These are phyloP conservation scores for Prosopis cineraria DNA, from an alignment of 306 rosid species.

Conservation along the genomic window DNA sequence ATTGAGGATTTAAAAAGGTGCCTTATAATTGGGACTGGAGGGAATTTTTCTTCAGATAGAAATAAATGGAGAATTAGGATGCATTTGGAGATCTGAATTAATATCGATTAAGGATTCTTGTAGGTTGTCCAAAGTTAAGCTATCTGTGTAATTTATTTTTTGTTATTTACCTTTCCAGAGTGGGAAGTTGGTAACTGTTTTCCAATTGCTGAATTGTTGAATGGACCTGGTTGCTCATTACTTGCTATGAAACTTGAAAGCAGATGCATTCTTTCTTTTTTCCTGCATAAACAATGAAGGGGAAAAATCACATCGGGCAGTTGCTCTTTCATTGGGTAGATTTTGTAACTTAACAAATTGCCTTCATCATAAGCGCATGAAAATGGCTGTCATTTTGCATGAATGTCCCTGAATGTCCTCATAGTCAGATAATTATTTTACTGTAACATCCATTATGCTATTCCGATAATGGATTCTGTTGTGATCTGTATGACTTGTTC, in stretches of 20 bases:
- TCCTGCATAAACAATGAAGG: background rate
- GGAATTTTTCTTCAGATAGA: background rate
- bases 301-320: background rate
- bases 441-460: background rate
- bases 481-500: background rate
- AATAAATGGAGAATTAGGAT: constrained; percentile 18
- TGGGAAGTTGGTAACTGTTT: background rate
- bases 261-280: background rate
- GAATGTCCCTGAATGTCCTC: background rate
- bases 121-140: background rate
- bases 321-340: constrained; percentile 11
- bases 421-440: background rate
- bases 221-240: constrained; percentile 14
- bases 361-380: background rate
- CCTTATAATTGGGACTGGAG: too few relatives aligned
- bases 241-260: background rate
- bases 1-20: too few relatives aligned
- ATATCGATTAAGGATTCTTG: background rate
- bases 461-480: background rate
- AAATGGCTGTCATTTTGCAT: constrained; percentile 2
- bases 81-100: constrained; percentile 18
- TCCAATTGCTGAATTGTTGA: constrained; percentile 8
- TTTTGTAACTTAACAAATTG: constrained; percentile 13
- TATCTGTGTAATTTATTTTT: background rate
- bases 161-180: background rate